These are phyloP conservation scores for Marasmius fiardii DNA, from an alignment of 1,284 basidiomycete genomes.

Conservation along the genomic window DNA sequence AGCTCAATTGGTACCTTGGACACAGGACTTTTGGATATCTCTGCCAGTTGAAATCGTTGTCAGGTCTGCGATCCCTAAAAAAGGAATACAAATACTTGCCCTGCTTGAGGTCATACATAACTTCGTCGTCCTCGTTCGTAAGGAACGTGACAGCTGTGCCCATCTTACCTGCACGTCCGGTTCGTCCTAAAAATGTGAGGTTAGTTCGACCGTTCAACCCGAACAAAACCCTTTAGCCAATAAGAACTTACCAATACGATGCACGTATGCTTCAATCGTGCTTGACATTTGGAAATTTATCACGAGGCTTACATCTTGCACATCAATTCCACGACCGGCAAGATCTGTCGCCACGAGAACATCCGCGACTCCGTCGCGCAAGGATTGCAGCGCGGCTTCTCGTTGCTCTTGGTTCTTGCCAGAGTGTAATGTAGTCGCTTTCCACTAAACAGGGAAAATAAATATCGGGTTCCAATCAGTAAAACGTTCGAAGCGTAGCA, in stretches of 20 bases:
- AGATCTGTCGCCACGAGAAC: slow-evolving; percentile 96
- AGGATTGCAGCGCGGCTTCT: slow-evolving; percentile 84
- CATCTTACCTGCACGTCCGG: slow-evolving; percentile 94
- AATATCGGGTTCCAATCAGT: background rate
- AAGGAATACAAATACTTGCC: slow-evolving; percentile 38
- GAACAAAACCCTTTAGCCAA: slow-evolving; percentile 1
- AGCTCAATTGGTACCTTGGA: slow-evolving; percentile 88
- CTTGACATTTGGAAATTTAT: slow-evolving; percentile 98
- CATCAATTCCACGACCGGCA: slow-evolving; percentile 98
- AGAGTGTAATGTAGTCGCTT: slow-evolving; percentile 87
- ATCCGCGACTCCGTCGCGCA: slow-evolving; percentile 82
- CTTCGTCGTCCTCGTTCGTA: slow-evolving; percentile 93
- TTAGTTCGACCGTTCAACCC: background rate
- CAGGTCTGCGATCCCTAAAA: background rate
- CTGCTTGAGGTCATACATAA: slow-evolving; percentile 94
- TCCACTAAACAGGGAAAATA: slow-evolving; percentile 54
- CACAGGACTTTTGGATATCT: slow-evolving; percentile 90
- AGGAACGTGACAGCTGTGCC: slow-evolving; percentile 95
- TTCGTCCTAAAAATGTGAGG: slow-evolving; percentile 62
- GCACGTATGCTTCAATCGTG: slow-evolving; percentile 95
- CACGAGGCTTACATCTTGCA: slow-evolving; percentile 93
- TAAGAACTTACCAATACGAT: slow-evolving; percentile 77
- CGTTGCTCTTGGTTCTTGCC: slow-evolving; percentile 98
- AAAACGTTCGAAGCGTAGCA: background rate
- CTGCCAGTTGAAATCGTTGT: slow-evolving; percentile 33